A percentile compares a stretch with the other conserved stretches of the same genome.
These are phyloP conservation scores for Penicillium brasilianum DNA, from an alignment of 2,329 filamentous ascomycete species.

Conservation along the genomic window DNA sequence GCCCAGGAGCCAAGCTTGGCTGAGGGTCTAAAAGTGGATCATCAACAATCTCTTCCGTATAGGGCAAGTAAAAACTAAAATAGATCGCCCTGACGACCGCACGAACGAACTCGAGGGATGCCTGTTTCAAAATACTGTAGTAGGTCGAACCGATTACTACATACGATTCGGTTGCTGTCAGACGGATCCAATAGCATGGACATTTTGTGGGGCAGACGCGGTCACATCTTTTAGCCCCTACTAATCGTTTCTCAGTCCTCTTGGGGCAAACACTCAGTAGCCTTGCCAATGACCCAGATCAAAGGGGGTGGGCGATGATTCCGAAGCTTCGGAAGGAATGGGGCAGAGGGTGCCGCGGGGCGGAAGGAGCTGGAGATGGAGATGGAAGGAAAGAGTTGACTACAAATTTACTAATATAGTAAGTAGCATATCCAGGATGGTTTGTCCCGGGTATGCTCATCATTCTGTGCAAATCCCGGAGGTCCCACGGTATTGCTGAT, in stretches of 20 bases:
- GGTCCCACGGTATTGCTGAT: neutral
- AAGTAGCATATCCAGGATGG: neutral
- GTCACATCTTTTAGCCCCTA: neutral
- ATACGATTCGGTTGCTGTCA: too few relatives aligned
- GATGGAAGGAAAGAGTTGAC: neutral
- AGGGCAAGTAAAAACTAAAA: neutral
- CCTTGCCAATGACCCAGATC: neutral
- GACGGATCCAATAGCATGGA: neutral
- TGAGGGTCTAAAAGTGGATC: neutral
- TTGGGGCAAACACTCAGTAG: neutral
- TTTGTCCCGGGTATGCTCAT: neutral
- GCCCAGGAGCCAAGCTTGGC: neutral
- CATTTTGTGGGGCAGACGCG: neutral
- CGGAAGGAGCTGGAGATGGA: neutral
- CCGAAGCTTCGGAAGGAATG: neutral
- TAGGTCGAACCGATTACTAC: neutral
- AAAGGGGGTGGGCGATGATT: neutral
- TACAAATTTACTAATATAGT: neutral
- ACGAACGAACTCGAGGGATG: neutral
- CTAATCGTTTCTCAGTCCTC: neutral
- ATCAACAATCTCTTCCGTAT: neutral
- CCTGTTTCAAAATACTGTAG: neutral
- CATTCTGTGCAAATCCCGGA: neutral
- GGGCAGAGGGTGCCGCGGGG: neutral
- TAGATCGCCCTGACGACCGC: neutral